Percentiles rank a stretch among this genome's conserved stretches.
These are phyloP conservation scores for Gossypium raimondii DNA, from an alignment of 345 rosid genomes.

Conservation along the genomic window DNA sequence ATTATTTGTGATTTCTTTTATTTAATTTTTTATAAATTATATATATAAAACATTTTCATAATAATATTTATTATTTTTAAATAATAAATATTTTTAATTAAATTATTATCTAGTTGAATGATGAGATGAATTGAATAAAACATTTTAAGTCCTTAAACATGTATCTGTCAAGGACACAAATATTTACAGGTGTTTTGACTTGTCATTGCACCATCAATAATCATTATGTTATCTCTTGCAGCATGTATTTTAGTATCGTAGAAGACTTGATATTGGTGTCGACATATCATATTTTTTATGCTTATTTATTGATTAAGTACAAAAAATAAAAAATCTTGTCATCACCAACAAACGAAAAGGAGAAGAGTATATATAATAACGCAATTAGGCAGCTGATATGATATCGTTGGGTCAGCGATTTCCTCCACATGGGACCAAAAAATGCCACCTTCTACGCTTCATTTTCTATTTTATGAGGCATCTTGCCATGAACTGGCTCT, in stretches of 20 bases:
- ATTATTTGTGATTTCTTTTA: too few relatives aligned
- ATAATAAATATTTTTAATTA: too few relatives aligned
- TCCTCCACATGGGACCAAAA: slow-evolving; percentile 10
- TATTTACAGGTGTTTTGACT: not conserved
- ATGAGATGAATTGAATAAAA: too few relatives aligned
- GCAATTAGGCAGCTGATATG: not conserved
- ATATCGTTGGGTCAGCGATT: not conserved
- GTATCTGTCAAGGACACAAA: not conserved
- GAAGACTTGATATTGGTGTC: not conserved
- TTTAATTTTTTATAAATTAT: too few relatives aligned
- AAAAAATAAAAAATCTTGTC: not conserved
- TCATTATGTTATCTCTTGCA: not conserved
- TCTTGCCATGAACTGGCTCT: not conserved
- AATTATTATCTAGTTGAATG: too few relatives aligned
- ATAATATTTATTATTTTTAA: too few relatives aligned
- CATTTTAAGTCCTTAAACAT: too few relatives aligned
- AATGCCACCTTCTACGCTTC: not conserved
- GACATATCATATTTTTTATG: not conserved
- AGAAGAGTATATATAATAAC: not conserved
- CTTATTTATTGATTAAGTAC: not conserved
- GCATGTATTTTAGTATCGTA: not conserved
- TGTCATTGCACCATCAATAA: not conserved
- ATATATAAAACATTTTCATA: too few relatives aligned
- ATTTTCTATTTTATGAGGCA: not conserved
- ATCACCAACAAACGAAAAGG: not conserved